Base-by-base conservation (phyloP, 163 green algal genomes). In the Chloromonas sp. region DNA sequence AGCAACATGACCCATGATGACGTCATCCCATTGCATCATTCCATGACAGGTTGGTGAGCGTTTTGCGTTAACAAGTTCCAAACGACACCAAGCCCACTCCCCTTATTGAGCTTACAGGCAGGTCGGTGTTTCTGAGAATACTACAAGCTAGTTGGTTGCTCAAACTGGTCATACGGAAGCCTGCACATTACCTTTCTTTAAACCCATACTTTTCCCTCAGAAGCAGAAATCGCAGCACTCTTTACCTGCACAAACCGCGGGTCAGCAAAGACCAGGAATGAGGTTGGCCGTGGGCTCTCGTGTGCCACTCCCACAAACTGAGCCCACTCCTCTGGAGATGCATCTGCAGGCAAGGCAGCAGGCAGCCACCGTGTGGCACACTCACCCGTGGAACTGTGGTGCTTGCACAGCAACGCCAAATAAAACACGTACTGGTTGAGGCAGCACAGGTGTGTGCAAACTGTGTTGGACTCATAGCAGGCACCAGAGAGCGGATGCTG, bases 211-310 rank as follows among this genome's bases (percentile, higher is more conserved):
- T 36, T 36, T 36, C 36, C 36, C 36, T 36, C 36, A 36, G 36
- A 36, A 36, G 36, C 36, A 36, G 14, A 81, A 57, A 15, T 81
- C 14, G 3, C 8, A 3, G 13, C 76, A n/a, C 8, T 11, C 66
- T 76, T 36, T 66, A 87, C 81, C 84, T 91, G 87, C 2, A 60
- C 83, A 82, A 91, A 91, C 5, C 79, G 84, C 13, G 88, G 88
- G 81, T 90, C 85, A 62, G 81, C 82, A 36, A 92, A 84, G 14
- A 91, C 76, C 2, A 93, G 60, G 85, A 93, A 91, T 71, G 76
- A 89, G n/a, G 85, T 79, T 58, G 91, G 76, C 8, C 82, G 77
- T 60, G 81, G 60, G 57, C 79, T 91, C 81, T 91, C 87, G 0
- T 86, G 71, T 0, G 87, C 85, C 14, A 91, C 87, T 8, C 87